Base-by-base conservation (phyloP, 2,329 filamentous ascomycete genomes). In the Mariannaea elegans region DNA sequence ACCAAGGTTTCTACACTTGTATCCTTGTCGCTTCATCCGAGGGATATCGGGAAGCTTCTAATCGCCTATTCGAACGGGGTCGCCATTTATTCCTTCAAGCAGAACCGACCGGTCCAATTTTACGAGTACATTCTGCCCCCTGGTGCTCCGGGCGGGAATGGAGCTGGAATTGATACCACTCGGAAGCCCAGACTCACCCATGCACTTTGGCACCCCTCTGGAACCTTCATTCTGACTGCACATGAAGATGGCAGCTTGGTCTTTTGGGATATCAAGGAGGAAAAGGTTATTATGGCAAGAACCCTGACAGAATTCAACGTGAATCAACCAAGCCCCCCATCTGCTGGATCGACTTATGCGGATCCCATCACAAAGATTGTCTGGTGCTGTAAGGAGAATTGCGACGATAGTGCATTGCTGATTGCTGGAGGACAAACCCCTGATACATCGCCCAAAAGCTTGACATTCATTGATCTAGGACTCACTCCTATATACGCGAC, bases 311-410 rank as follows among this genome's bases (percentile, higher is more conserved):
- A 92, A 56, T 86, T 85, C 4, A 86, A 92, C 68, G 81, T 98
- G 54, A 86, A 97, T 67, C 85, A 89, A 63, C 88, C 90, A 2
- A 82, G 82, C 0, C 74, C 81, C 13, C 68, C 78, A 1, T 77
- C 83, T 3, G 82, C 81, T 1, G 82, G 81, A 1, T 80, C 88
- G 39, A 82, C 82, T 14, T 77, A 90, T 13, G 90, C 91, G 62
- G 90, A 92, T 55, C 92, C 93, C 1, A 90, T 94, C 61, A 86
- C 87, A 61, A 89, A 88, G 63, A 87, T 98, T 56, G 85, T 89
- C 1, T 99, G 95, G 95, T 99, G 95, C 77, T 94, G 92, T 57
- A 97, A 97, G 74, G 84, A 89, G 60, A 97, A 98, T 71, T 90
- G 93, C 0, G 95, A 99, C 70, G 94, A 99, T 71, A 98, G 93